Evolutionary conservation across 441 rosid species (phyloP).

Genomic region (Syzygium malaccense): DNA sequence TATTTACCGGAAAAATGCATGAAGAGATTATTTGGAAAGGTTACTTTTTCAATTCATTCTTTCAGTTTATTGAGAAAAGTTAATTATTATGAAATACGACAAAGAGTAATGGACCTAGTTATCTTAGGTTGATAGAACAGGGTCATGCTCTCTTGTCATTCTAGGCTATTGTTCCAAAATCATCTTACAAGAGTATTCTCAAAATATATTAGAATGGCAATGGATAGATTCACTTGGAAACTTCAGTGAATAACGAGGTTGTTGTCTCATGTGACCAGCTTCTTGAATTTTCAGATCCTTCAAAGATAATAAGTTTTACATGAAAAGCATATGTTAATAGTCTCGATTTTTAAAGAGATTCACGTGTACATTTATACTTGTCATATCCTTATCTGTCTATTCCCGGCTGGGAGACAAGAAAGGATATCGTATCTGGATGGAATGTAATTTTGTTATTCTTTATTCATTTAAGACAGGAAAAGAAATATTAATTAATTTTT

Average conservation of each 20-base stretch:
- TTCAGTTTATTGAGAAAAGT: too few relatives aligned
- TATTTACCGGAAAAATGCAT: too few relatives aligned
- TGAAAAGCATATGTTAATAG: not conserved
- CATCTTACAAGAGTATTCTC: not conserved
- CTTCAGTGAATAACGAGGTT: not conserved
- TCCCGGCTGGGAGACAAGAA: rapidly evolving
- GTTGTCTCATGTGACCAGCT: not conserved
- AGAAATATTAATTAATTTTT: not conserved
- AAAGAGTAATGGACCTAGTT: not conserved
- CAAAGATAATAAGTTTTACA: not conserved
- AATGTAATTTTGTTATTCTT: not conserved
- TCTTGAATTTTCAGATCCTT: not conserved
- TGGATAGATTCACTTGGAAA: not conserved
- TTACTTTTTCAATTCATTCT: too few relatives aligned
- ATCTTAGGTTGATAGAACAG: not conserved
- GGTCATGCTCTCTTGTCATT: not conserved
- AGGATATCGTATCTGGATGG: not conserved
- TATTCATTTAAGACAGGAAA: not conserved
- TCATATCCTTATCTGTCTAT: not conserved
- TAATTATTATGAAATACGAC: too few relatives aligned
- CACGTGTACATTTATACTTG: not conserved
- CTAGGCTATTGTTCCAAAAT: not conserved
- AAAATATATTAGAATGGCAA: rapidly evolving
- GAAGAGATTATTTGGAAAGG: too few relatives aligned
- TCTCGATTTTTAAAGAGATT: not conserved